Evolutionary conservation across 2,329 filamentous ascomycete genomes (phyloP).

Genomic region (Cladophialophora exuberans): DNA sequence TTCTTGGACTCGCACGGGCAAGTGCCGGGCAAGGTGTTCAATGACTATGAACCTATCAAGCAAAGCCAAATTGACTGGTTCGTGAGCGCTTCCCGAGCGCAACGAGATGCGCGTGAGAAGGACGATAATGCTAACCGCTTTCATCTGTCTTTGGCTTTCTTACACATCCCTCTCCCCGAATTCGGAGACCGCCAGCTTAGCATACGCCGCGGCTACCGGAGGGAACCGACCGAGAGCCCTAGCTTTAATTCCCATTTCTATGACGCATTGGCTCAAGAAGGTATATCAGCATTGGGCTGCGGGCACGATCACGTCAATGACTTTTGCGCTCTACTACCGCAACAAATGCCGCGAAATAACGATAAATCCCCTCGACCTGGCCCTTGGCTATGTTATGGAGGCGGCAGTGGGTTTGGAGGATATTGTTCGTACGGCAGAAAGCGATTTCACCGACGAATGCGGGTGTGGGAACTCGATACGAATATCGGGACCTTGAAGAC

Average conservation of each 20-base stretch:
- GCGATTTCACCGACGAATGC: conserved; percentile 37
- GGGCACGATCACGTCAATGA: conserved; percentile 42
- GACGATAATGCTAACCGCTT: conserved; percentile 18
- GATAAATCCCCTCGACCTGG: conserved; percentile 30
- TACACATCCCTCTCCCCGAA: conserved; percentile 38
- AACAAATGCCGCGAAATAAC: conserved; percentile 36
- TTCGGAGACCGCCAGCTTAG: conserved; percentile 34
- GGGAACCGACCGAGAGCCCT: conserved; percentile 38
- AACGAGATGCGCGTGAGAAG: conserved; percentile 32
- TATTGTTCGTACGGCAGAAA: conserved; percentile 38
- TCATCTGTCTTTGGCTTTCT: conserved; percentile 36
- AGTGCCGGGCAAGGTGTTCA: conserved; percentile 33
- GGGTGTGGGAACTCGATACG: conserved; percentile 38
- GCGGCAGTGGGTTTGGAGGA: conserved; percentile 37
- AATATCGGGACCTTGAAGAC: conserved; percentile 29
- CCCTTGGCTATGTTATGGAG: conserved; percentile 40
- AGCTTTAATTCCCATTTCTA: conserved; percentile 40
- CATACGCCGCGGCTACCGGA: conserved; percentile 35
- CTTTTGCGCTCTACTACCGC: conserved; percentile 40
- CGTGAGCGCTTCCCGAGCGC: conserved; percentile 33
- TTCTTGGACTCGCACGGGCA: conserved; percentile 39
- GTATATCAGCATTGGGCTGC: conserved; percentile 37
- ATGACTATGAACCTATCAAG: conserved; percentile 37
- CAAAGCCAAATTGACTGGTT: conserved; percentile 41
- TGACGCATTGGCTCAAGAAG: conserved; percentile 36